phyloP scores from a whole-genome alignment of 2,329 filamentous ascomycete species.

The Pseudohalonectria lignicola region DNA sequence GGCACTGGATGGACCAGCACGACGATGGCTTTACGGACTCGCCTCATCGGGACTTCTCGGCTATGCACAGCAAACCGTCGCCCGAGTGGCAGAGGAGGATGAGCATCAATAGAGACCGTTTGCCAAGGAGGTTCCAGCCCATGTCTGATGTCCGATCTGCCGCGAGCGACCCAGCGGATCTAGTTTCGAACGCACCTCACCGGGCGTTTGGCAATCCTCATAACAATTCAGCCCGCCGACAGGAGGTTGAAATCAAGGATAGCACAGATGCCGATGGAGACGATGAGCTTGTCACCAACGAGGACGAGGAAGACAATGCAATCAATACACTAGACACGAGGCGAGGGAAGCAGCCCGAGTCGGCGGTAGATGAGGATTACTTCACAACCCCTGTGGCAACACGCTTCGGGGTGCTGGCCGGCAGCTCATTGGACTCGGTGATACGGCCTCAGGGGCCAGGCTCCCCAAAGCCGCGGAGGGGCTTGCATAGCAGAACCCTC shows the following conservation, averaged over 20 bases:
- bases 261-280: slow-evolving; percentile 82
- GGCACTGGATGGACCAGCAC: slow-evolving; percentile 78
- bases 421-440: slow-evolving; percentile 1
- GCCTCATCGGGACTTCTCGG: slow-evolving; percentile 33
- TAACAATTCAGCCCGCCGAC: slow-evolving; percentile 9
- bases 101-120: slow-evolving; percentile 37
- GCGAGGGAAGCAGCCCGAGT: slow-evolving; percentile 9
- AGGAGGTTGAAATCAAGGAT: slow-evolving; percentile 32
- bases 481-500: slow-evolving; percentile 57
- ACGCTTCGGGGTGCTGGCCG: slow-evolving; percentile 5
- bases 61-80: slow-evolving; percentile 27
- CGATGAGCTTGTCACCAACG: slow-evolving; percentile 77
- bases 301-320: slow-evolving; percentile 50
- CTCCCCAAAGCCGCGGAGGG: slow-evolving; percentile 22
- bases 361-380: slow-evolving; percentile 32
- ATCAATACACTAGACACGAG: slow-evolving; percentile 26
- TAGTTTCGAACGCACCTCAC: slow-evolving; percentile 34
- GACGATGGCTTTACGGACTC: slow-evolving; percentile 34
- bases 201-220: slow-evolving; percentile 11
- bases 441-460: slow-evolving; percentile 6
- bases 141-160: slow-evolving; percentile 47
- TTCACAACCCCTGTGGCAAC: slow-evolving; percentile 39
- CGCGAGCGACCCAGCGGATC: slow-evolving; percentile 53
- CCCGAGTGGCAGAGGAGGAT: slow-evolving; percentile 38
- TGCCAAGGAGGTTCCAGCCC: slow-evolving; percentile 31